A percentile compares a stretch with the other conserved stretches of the same genome.
Conservation (phyloP, 805 yeast genomes). For the Torulaspora franciscae region DNA sequence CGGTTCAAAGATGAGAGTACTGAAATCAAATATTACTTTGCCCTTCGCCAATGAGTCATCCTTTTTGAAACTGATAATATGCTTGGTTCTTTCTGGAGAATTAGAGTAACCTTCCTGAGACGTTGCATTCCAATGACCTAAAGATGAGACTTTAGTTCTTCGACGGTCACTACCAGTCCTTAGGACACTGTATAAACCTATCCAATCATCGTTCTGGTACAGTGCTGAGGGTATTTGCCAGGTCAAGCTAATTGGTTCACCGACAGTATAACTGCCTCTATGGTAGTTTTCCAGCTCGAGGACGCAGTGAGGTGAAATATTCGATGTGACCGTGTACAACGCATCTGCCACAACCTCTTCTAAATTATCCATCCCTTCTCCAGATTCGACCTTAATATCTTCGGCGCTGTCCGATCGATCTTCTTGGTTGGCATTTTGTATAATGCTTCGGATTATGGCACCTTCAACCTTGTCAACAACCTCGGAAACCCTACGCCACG, state of each 20-base stretch:
- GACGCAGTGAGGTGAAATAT: constrained; percentile 28
- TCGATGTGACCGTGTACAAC: constrained; percentile 18
- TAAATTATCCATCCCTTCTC: constrained; percentile 14
- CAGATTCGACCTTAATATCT: not conserved
- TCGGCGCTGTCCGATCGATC: constrained; percentile 22
- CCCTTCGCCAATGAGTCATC: constrained; percentile 39
- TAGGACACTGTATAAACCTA: constrained; percentile 63
- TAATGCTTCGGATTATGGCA: constrained; percentile 23
- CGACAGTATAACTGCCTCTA: constrained; percentile 33
- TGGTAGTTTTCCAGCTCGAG: constrained; percentile 30
- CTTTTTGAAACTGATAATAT: constrained; percentile 11
- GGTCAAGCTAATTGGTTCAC: constrained; percentile 45
- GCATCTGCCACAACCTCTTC: constrained; percentile 22
- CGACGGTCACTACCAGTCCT: constrained; percentile 54
- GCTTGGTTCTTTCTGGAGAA: constrained; percentile 15
- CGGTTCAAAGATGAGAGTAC: constrained; percentile 54
- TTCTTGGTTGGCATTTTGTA: constrained; percentile 42
- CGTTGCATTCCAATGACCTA: constrained; percentile 60
- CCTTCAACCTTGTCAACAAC: constrained; percentile 41
- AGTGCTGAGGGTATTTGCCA: constrained; percentile 49
- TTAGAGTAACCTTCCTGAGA: constrained; percentile 34
- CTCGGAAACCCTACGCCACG: constrained; percentile 36
- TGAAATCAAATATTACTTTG: constrained; percentile 43
- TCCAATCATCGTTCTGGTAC: constrained; percentile 60
- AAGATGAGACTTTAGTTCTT: constrained; percentile 55